These are phyloP conservation scores for Rubia tinctorum DNA, from an alignment of 305 asterid genomes.

Conservation along the genomic window DNA sequence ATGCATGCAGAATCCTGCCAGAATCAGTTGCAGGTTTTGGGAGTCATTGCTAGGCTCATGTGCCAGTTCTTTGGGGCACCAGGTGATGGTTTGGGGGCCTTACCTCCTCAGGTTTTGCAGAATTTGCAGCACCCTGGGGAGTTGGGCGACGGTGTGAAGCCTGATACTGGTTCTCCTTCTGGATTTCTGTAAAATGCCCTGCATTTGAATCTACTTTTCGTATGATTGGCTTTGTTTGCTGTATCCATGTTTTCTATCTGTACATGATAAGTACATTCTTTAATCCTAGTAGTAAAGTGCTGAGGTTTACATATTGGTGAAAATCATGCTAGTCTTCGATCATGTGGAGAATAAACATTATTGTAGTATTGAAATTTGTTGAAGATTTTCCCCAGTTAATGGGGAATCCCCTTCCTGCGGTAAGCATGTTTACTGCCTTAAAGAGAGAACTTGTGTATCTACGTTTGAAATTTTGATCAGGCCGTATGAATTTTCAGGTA, in stretches of 20 bases:
- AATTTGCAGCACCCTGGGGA: constrained; percentile 74
- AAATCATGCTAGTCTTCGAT: neutral
- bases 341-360: neutral
- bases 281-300: neutral
- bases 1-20: constrained; percentile 91
- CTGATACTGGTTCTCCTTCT: constrained; percentile 66
- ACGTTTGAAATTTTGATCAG: neutral
- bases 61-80: constrained; percentile 78
- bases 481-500: neutral
- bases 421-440: neutral
- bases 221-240: constrained; percentile 18
- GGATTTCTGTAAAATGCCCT: constrained; percentile 56
- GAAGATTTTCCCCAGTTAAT: neutral
- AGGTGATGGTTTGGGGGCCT: constrained; percentile 54
- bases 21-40: constrained; percentile 78
- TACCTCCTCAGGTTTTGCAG: constrained; percentile 76
- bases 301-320: neutral
- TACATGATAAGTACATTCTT: constrained; percentile 4
- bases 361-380: neutral
- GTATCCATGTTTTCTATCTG: constrained; percentile 8
- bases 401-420: neutral
- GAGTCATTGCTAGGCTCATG: constrained; percentile 57
- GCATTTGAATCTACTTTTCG: constrained; percentile 17
- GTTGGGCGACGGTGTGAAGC: constrained; percentile 63
- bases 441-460: neutral